A percentile compares a stretch with the other conserved stretches of the same genome.
Evolutionary conservation across 139 green algal species (phyloP).

Genomic region (Picochlorum sp.): DNA sequence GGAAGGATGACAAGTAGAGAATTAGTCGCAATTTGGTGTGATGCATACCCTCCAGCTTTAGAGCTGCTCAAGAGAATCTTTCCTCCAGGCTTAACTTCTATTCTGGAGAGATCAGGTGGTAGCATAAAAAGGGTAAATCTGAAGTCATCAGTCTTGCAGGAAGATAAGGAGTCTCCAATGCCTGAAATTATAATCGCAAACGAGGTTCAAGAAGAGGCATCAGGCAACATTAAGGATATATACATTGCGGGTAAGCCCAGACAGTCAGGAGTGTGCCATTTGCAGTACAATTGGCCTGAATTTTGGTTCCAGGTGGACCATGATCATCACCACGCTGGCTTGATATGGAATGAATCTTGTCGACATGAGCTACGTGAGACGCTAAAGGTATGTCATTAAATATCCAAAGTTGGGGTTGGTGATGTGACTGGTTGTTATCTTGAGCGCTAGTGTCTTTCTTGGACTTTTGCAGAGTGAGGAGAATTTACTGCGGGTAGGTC

Average conservation of each 20-base stretch:
- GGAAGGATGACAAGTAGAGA: conserved; percentile 33
- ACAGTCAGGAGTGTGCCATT: not conserved
- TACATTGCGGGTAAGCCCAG: not conserved
- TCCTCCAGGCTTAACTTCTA: conserved; percentile 52
- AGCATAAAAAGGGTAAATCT: not conserved
- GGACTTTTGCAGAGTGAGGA: conserved; percentile 61
- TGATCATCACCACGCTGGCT: conserved; percentile 66
- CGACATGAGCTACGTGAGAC: conserved; percentile 73
- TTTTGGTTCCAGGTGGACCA: conserved; percentile 54
- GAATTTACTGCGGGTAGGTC: conserved; percentile 27
- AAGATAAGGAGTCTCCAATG: too few species aligned
- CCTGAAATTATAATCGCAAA: too few species aligned
- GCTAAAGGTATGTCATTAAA: too few species aligned
- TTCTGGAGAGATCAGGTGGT: not conserved
- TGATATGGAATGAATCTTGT: conserved; percentile 85
- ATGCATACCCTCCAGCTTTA: conserved; percentile 61
- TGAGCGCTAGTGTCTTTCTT: too few species aligned
- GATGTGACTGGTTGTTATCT: too few species aligned
- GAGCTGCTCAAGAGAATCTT: conserved; percentile 55
- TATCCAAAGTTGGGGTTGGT: too few species aligned
- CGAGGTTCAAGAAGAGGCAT: too few species aligned
- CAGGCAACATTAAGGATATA: not conserved
- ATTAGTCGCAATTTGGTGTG: conserved; percentile 69
- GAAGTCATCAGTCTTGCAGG: not conserved
- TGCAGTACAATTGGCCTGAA: conserved; percentile 57